Evolutionary conservation across 345 rosid species (phyloP), one percentile per base, ranked within the genome.

Genomic region (Lepidium aucheri): DNA sequence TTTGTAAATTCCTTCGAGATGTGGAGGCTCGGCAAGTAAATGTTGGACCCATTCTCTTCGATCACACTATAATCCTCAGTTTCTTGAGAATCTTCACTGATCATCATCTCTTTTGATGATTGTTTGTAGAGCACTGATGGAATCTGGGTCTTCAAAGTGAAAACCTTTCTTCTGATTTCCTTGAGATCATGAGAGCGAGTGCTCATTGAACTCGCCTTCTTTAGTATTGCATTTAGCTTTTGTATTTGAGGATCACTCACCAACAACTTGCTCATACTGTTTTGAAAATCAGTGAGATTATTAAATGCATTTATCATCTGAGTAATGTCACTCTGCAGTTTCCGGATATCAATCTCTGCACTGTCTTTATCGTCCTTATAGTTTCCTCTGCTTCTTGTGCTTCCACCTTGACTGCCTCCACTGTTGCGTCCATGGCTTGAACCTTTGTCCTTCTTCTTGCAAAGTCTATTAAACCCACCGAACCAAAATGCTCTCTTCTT

Each of bases 111-210:
- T 60, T 17, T 60, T 18, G 72, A 64, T 39, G 53, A 43, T 60
- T 57, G n/a, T 26, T 73, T 71, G 51, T 53, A 17, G 20, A 72
- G 76, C 47, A 65, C 41, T 22, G 50, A 42, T 7, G 78, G 76
- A 41, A 79, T 75, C 34, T 65, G 35, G 7, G 44, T 53, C 59
- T 65, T 79, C 59, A 79, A 33, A 10, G 34, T 40, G 17, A 50
- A 57, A 22, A 79, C 45, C 43, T 69, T 65, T 60, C 45, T 69
- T 42, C 75, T 69, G 64, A 73, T 60, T 11, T 68, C 73, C 22
- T 49, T 49, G 60, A 72, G 52, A 13, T 56, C 46, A 1, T 16
- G 6, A 40, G 53, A 10, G 3, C 39, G 38, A 3, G 44, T 8
- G 24, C 8, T 57, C 13, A 8, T 14, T 3, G 51, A 26, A 5